phyloP scores from a whole-genome alignment of 371 early-diverging fungal species.

The Lichtheimia ornata region DNA sequence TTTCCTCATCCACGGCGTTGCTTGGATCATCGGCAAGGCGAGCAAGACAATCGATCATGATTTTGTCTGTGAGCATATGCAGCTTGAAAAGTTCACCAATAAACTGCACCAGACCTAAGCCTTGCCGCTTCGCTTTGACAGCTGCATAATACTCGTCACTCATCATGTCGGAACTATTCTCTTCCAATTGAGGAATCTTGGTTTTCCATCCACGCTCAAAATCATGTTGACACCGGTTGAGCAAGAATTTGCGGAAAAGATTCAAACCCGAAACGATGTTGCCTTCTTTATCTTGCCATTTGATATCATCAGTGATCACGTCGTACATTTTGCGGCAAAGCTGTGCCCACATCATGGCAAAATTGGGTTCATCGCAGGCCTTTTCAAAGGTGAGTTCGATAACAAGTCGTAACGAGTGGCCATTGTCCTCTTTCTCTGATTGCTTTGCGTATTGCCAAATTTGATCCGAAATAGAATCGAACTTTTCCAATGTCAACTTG shows the following conservation, averaged over 20 bases:
- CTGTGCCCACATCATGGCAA: conserved; percentile 87
- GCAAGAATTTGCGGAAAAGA: conserved; percentile 86
- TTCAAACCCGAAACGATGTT: conserved; percentile 63
- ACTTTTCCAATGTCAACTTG: conserved; percentile 94
- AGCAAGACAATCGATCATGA: conserved; percentile 86
- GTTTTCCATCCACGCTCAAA: conserved; percentile 85
- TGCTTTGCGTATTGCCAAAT: conserved; percentile 75
- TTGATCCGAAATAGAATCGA: conserved; percentile 82
- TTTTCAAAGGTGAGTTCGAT: conserved; percentile 90
- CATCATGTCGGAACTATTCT: conserved; percentile 39
- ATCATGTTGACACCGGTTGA: conserved; percentile 90
- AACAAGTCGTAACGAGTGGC: conserved; percentile 71
- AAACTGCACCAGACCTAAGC: conserved; percentile 90
- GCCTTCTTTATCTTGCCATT: conserved; percentile 54
- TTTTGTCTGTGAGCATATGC: conserved; percentile 83
- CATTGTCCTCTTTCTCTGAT: conserved; percentile 68
- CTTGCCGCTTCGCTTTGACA: conserved; percentile 90
- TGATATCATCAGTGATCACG: conserved; percentile 50
- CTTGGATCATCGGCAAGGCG: conserved; percentile 68
- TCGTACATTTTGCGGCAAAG: conserved; percentile 78
- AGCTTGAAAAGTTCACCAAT: conserved; percentile 95
- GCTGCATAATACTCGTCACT: conserved; percentile 83
- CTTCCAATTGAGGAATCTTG: conserved; percentile 51
- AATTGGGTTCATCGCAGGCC: conserved; percentile 91
- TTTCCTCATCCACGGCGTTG: conserved; percentile 92